Base-by-base conservation (phyloP, 2,329 filamentous ascomycete species). In the Remersonia thermophila region DNA sequence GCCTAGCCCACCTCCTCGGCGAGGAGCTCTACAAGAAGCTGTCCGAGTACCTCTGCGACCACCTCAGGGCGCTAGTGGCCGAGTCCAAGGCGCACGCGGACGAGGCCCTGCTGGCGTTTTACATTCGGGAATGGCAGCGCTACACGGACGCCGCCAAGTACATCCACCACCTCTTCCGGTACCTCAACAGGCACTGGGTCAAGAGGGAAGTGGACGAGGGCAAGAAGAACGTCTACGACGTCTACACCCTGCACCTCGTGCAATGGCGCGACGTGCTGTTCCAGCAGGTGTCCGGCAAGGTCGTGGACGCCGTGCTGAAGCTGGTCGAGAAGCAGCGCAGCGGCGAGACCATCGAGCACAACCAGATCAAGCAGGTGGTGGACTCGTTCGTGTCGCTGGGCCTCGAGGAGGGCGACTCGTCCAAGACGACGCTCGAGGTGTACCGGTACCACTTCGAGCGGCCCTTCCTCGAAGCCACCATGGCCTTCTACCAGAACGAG, bases 161-260 rank as follows among this genome's bases (percentile, higher is more conserved):
- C 62, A 91, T 95, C 57, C 93, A 98, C 60, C 89, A 98, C 56
- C 66, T 98, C 7, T 98, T 98, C 67, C 71, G 81, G 36, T 98
- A 98, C 55, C 74, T 98, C 17, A 98, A 98, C 55, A 77, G 91
- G 20, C 91, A 98, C 61, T 98, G 93, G 91, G 91, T 98, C 2
- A 98, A 95, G 69, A 73, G 91, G 20, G 91, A 98, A 62, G 94
- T 98, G 63, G 91, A 98, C 45, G 91, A 98, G 59, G 91, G 91
- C 25, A 96, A 98, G 65, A 95, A 96, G 66, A 83, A 89, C 52
- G 83, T 96, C 7, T 96, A 93, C 58, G 91, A 98, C 57, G 91
- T 98, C 32, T 98, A 98, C 60, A 98, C 91, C 0, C 65, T 98
- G 26, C 91, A 98, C 51, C 67, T 98, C 28, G 91, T 96, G 14